Percentiles rank a stretch among this genome's conserved stretches.
These are phyloP conservation scores for Neurospora sp. DNA, from an alignment of 495 filamentous ascomycete genomes.

Conservation along the genomic window DNA sequence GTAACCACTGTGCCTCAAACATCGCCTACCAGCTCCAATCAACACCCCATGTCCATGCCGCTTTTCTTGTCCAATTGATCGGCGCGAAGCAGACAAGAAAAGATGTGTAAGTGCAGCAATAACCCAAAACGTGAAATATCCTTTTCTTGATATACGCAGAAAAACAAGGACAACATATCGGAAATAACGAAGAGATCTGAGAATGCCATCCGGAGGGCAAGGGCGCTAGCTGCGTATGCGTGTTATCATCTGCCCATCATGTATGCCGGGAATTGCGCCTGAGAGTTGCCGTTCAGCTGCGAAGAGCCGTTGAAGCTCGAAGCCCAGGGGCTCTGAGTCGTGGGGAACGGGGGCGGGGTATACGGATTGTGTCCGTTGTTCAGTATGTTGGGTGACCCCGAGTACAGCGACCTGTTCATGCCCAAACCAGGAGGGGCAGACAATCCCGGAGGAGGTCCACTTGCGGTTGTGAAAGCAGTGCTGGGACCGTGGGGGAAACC, in stretches of 20 bases:
- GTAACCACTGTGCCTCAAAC: conserved; percentile 1
- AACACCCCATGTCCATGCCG: conserved; percentile 10
- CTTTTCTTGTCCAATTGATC: conserved; percentile 7
- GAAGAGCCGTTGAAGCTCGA: conserved; percentile 12
- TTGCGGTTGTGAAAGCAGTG: conserved; percentile 59
- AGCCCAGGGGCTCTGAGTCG: conserved; percentile 17
- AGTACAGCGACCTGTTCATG: conserved; percentile 28
- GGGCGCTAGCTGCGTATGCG: not conserved
- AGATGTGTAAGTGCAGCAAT: not conserved
- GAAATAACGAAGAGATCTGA: conserved; percentile 1
- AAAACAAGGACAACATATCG: conserved; percentile 4
- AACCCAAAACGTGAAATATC: not conserved
- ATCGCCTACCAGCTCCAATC: conserved; percentile 3
- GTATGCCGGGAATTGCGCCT: conserved; percentile 14
- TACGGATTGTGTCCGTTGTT: conserved; percentile 9
- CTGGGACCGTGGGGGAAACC: conserved; percentile 19
- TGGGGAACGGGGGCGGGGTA: conserved; percentile 10
- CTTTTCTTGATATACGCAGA: not conserved
- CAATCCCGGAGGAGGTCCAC: conserved; percentile 66
- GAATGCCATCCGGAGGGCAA: not conserved
- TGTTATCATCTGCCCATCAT: conserved; percentile 23
- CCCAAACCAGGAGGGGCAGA: conserved; percentile 57
- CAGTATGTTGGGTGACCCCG: conserved; percentile 10
- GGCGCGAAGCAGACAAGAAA: not conserved
- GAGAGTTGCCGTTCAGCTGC: conserved; percentile 10